These are phyloP conservation scores for Aspergillus terreus DNA, from an alignment of 2,329 filamentous ascomycete genomes.

Conservation along the genomic window DNA sequence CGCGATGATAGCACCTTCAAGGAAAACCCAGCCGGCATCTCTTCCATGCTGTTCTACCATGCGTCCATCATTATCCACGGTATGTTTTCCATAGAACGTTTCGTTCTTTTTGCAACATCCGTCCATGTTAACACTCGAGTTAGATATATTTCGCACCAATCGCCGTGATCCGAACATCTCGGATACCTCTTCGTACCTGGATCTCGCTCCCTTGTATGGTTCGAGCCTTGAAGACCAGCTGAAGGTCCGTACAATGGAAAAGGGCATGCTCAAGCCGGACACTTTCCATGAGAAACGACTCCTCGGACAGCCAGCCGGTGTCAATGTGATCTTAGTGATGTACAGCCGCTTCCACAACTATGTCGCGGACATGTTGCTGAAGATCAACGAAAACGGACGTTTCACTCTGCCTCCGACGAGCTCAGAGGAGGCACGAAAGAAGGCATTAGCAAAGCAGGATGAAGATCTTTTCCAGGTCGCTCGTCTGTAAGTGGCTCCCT, in stretches of 20 bases:
- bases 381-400: conserved; percentile 43
- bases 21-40: conserved; percentile 44
- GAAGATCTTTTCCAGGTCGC: conserved; percentile 35
- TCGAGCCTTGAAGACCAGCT: conserved; percentile 31
- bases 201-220: conserved; percentile 46
- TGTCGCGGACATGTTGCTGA: conserved; percentile 31
- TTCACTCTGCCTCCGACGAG: conserved; percentile 15
- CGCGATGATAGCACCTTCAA: conserved; percentile 13
- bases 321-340: conserved; percentile 32
- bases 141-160: conserved; percentile 39
- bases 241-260: conserved; percentile 32
- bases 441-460: conserved; percentile 36
- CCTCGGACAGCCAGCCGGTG: conserved; percentile 32
- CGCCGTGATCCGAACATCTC: conserved; percentile 29
- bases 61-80: conserved; percentile 53
- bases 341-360: conserved; percentile 41
- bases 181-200: conserved; percentile 47
- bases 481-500: conserved; percentile 14
- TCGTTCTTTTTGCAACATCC: background rate
- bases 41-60: conserved; percentile 47
- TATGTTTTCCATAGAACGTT: conserved; percentile 7
- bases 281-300: conserved; percentile 33
- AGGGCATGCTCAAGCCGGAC: conserved; percentile 39
- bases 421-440: conserved; percentile 21
- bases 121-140: no score